These are phyloP conservation scores for Hyaloscypha variabilis DNA, from an alignment of 495 filamentous ascomycete species.

Conservation along the genomic window DNA sequence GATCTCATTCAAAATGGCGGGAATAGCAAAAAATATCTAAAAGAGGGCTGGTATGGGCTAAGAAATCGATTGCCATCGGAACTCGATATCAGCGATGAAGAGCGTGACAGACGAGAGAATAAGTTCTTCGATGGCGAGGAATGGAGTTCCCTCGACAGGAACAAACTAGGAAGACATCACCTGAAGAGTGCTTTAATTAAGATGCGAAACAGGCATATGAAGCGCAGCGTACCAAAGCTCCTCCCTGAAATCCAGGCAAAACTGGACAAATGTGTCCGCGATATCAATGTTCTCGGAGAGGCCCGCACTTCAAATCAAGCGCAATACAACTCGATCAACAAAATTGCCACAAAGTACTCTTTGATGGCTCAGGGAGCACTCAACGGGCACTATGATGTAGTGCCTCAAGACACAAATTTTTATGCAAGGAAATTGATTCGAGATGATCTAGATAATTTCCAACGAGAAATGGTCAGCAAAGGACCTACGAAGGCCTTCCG, in stretches of 20 bases:
- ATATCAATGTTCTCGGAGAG: constrained; percentile 5
- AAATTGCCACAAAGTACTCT: constrained; percentile 16
- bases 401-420: not conserved
- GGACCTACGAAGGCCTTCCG: too few relatives aligned
- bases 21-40: not conserved
- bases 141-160: constrained; percentile 7
- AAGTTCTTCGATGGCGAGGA: constrained; percentile 14
- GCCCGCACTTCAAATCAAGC: constrained; percentile 7
- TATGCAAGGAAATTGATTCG: constrained; percentile 19
- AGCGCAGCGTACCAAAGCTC: constrained; percentile 13
- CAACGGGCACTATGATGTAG: constrained; percentile 11
- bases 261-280: not conserved
- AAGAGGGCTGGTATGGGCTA: constrained; percentile 22
- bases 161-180: constrained; percentile 15
- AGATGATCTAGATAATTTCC: constrained; percentile 11
- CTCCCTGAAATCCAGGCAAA: constrained; percentile 8
- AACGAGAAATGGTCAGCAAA: constrained; percentile 1
- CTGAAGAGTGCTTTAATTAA: constrained; percentile 20
- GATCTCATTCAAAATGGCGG: constrained; percentile 15
- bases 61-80: constrained; percentile 12
- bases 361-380: constrained; percentile 6
- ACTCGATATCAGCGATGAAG: constrained; percentile 2
- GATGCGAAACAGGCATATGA: constrained; percentile 21
- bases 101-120: constrained; percentile 11
- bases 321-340: constrained; percentile 7